A percentile compares a stretch with the other conserved stretches of the same genome.
These are phyloP conservation scores for Davidsoniella eucalypti DNA, from an alignment of 2,329 filamentous ascomycete genomes.

Conservation along the genomic window DNA sequence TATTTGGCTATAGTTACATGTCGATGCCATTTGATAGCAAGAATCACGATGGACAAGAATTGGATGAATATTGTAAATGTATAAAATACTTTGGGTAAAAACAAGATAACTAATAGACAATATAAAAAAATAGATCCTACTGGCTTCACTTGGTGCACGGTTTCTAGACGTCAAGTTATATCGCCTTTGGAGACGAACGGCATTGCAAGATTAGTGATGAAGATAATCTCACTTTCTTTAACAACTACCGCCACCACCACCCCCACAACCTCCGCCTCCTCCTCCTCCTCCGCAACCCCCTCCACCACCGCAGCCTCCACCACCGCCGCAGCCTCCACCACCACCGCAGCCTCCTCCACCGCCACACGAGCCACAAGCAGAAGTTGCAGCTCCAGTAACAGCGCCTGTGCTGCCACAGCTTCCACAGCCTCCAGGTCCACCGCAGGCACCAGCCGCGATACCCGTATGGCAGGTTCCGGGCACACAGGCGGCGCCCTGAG, in stretches of 20 bases:
- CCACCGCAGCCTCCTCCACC: constrained; percentile 12
- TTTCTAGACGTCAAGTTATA: too few relatives aligned
- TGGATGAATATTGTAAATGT: background rate
- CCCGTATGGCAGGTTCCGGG: constrained; percentile 33
- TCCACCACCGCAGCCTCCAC: background rate
- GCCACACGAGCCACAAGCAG: constrained; percentile 8
- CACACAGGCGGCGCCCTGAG: constrained; percentile 18
- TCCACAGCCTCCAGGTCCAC: constrained; percentile 24
- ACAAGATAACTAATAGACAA: background rate
- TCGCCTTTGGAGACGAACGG: too few relatives aligned
- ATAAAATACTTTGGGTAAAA: background rate
- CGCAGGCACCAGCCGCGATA: constrained; percentile 28
- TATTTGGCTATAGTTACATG: too few relatives aligned
- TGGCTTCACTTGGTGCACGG: too few relatives aligned
- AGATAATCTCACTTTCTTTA: background rate
- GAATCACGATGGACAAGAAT: background rate
- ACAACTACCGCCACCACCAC: background rate
- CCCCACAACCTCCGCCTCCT: background rate
- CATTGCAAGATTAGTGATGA: too few relatives aligned
- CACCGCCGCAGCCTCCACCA: constrained; percentile 12
- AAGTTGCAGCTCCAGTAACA: constrained; percentile 8
- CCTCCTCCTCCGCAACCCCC: background rate
- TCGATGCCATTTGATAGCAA: too few relatives aligned
- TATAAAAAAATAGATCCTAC: background rate
- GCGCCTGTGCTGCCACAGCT: constrained; percentile 2